These are phyloP conservation scores for Fusarium kyushuense DNA, from an alignment of 2,329 filamentous ascomycete species.

Conservation along the genomic window DNA sequence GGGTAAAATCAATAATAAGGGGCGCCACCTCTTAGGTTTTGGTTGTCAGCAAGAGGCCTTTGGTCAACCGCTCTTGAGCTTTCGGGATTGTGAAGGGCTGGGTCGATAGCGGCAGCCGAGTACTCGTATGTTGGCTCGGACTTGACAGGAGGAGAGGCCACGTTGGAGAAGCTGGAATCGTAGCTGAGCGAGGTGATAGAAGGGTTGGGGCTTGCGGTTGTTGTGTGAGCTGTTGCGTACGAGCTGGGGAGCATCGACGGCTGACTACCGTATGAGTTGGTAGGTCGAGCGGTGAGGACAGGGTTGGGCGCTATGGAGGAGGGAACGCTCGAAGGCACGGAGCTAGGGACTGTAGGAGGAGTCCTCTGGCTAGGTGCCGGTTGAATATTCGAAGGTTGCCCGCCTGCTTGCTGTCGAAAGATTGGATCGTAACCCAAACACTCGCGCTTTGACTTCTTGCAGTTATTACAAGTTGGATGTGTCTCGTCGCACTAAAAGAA, in stretches of 20 bases:
- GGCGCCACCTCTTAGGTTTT: slow-evolving; percentile 65
- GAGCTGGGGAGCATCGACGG: slow-evolving; percentile 59
- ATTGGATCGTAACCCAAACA: slow-evolving; percentile 89
- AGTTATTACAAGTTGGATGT: slow-evolving; percentile 91
- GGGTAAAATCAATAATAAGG: slow-evolving; percentile 54
- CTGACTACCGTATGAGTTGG: slow-evolving; percentile 61
- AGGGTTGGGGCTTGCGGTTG: slow-evolving; percentile 51
- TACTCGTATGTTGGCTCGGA: slow-evolving; percentile 65
- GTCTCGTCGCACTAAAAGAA: slow-evolving; percentile 84
- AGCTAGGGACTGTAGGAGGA: slow-evolving; percentile 51
- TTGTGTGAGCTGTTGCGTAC: slow-evolving; percentile 55
- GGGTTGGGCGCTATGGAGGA: slow-evolving; percentile 45
- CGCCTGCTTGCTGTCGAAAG: slow-evolving; percentile 79
- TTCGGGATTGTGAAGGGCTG: slow-evolving; percentile 65
- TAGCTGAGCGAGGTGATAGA: slow-evolving; percentile 49
- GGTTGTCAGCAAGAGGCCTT: slow-evolving; percentile 49
- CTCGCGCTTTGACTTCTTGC: slow-evolving; percentile 88
- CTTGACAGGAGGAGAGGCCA: slow-evolving; percentile 52
- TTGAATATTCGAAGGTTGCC: slow-evolving; percentile 73
- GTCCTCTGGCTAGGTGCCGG: slow-evolving; percentile 51
- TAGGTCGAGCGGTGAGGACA: slow-evolving; percentile 45
- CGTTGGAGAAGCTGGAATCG: slow-evolving; percentile 51
- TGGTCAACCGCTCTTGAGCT: slow-evolving; percentile 45
- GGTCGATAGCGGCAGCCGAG: slow-evolving; percentile 71
- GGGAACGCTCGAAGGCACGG: slow-evolving; percentile 44